Conservation (phyloP, 805 yeast species). For the Yamadazyma takamatsuzukensis region DNA sequence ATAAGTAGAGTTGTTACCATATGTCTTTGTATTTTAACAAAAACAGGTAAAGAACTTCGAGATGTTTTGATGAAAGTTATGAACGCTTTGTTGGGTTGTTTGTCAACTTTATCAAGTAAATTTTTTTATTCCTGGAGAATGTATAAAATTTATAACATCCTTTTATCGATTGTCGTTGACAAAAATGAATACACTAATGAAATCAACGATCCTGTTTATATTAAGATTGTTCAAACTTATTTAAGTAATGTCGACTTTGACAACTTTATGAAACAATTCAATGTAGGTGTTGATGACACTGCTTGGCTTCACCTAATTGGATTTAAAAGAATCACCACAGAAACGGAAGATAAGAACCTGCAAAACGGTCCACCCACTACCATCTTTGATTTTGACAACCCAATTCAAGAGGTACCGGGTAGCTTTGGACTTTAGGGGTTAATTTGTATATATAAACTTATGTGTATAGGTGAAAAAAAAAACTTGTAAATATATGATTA, state of each 20-base stretch:
- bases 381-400: too few relatives aligned
- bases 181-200: background rate
- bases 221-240: background rate
- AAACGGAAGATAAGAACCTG: too few relatives aligned
- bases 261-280: slow-evolving; percentile 1
- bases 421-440: too few relatives aligned
- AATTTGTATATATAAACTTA: too few relatives aligned
- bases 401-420: too few relatives aligned
- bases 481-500: too few relatives aligned
- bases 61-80: slow-evolving; percentile 1
- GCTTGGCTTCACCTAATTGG: slow-evolving; percentile 7
- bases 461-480: too few relatives aligned
- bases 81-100: slow-evolving; percentile 3
- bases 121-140: slow-evolving; percentile 9
- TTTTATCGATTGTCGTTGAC: slow-evolving; percentile 1
- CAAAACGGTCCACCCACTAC: too few relatives aligned
- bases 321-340: slow-evolving; percentile 1
- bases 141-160: slow-evolving; percentile 5
- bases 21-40: slow-evolving; percentile 14
- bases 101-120: slow-evolving; percentile 1
- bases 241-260: slow-evolving; percentile 6
- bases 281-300: slow-evolving; percentile 3
- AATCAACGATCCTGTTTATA: background rate
- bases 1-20: slow-evolving; percentile 37
- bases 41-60: slow-evolving; percentile 1